A percentile compares a stretch with the other conserved stretches of the same genome.
phyloP scores from a whole-genome alignment of 2,329 filamentous ascomycete genomes.

The Sporothrix brasiliensis region DNA sequence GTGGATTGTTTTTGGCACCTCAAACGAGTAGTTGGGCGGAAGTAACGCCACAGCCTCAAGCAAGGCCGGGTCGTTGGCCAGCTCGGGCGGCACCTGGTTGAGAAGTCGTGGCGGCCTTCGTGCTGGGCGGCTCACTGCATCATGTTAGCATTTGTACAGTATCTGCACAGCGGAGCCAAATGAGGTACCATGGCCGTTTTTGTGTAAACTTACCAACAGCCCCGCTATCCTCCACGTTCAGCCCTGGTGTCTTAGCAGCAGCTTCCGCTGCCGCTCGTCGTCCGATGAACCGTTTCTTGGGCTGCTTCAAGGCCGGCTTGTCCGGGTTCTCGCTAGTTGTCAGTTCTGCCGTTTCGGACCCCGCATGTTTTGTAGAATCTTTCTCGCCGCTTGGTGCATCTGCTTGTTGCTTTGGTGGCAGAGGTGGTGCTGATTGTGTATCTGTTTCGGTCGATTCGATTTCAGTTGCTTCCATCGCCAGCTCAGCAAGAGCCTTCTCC shows the following conservation, averaged over 20 bases:
- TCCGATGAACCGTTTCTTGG: slow-evolving; percentile 91
- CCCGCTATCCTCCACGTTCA: slow-evolving; percentile 58
- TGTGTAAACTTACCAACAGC: slow-evolving; percentile 51
- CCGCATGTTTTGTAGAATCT: slow-evolving; percentile 32
- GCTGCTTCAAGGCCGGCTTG: slow-evolving; percentile 60
- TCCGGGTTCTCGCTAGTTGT: not conserved
- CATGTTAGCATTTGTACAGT: not conserved
- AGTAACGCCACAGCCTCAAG: slow-evolving; percentile 85
- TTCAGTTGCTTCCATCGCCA: slow-evolving; percentile 2
- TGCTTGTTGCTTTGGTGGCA: not conserved
- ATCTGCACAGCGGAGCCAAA: too few relatives aligned
- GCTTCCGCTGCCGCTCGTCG: slow-evolving; percentile 71
- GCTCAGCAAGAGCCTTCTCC: slow-evolving; percentile 42
- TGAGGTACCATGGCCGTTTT: too few relatives aligned
- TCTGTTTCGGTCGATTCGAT: not conserved
- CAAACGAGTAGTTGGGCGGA: slow-evolving; percentile 96
- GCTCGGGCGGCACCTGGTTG: slow-evolving; percentile 87
- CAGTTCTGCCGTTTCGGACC: slow-evolving; percentile 44
- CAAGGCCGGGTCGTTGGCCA: slow-evolving; percentile 80
- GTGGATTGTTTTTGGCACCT: slow-evolving; percentile 97
- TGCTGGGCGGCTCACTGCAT: slow-evolving; percentile 66
- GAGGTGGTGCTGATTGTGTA: not conserved
- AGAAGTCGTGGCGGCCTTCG: slow-evolving; percentile 75
- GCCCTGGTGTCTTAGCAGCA: slow-evolving; percentile 44
- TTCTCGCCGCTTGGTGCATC: slow-evolving; percentile 3